phyloP scores from a whole-genome alignment of 2,329 filamentous ascomycete genomes.

The Metarhizium sp. region DNA sequence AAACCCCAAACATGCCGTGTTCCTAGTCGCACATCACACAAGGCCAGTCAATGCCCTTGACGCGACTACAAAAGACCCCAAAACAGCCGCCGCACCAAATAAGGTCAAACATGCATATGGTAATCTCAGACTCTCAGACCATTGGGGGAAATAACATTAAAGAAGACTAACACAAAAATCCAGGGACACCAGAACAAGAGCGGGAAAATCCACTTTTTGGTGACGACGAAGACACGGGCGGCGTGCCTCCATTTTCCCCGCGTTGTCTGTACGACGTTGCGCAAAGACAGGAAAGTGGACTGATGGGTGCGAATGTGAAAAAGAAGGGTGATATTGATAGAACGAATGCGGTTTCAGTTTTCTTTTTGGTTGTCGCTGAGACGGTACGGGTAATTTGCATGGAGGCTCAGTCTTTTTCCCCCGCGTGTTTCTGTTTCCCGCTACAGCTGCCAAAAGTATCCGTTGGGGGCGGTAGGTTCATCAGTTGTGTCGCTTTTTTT shows the following conservation, averaged over 20 bases:
- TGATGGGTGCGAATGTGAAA: too few relatives aligned
- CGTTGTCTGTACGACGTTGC: neutral
- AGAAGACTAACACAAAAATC: neutral
- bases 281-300: neutral
- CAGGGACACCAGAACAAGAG: neutral
- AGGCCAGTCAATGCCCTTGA: neutral
- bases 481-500: neutral
- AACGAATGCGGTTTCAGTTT: neutral
- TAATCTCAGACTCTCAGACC: neutral
- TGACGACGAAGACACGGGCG: neutral
- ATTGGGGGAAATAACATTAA: neutral
- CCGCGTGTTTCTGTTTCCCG: neutral
- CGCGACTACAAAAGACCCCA: neutral
- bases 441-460: neutral
- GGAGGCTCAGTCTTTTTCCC: neutral
- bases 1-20: neutral
- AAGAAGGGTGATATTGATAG: neutral
- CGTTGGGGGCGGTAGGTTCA: neutral
- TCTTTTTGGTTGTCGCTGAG: neutral
- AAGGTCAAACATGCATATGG: neutral
- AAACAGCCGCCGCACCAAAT: neutral
- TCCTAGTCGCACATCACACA: neutral
- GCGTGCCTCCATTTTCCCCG: neutral
- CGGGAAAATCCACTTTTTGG: neutral
- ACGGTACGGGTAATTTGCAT: neutral